phyloP scores from a whole-genome alignment of 345 rosid genomes.

The Psidium friedrichsthalianum region DNA sequence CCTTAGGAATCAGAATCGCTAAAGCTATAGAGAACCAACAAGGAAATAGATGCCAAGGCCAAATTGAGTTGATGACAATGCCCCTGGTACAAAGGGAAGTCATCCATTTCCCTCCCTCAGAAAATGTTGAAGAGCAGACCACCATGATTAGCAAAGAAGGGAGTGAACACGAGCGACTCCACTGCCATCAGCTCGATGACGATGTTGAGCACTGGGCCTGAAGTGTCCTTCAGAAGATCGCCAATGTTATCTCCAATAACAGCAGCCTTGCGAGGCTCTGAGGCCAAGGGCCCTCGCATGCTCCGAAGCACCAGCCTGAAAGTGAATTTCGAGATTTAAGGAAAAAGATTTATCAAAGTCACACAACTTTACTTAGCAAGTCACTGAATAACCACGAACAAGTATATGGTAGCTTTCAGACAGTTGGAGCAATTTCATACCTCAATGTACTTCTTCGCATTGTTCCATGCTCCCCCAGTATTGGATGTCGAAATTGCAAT shows the following conservation, averaged over 20 bases:
- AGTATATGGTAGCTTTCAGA: background rate
- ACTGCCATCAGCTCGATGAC: conserved; percentile 33
- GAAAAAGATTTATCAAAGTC: too few species aligned
- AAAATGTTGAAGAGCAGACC: conserved; percentile 25
- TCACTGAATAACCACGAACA: too few species aligned
- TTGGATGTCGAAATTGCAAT: conserved; percentile 3
- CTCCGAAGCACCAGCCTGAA: conserved; percentile 6
- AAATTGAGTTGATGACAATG: background rate
- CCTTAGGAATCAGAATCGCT: too few species aligned
- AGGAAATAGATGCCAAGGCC: background rate
- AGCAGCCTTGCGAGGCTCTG: background rate
- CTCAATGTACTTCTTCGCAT: conserved; percentile 4
- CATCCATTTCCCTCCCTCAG: background rate
- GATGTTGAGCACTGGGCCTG: conserved; percentile 26
- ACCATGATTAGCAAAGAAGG: conserved; percentile 32
- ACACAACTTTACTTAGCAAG: too few species aligned
- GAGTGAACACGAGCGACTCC: conserved; percentile 31
- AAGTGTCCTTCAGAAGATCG: conserved; percentile 2
- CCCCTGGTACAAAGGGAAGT: background rate
- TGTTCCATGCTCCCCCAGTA: conserved; percentile 5
- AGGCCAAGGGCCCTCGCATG: conserved; percentile 1
- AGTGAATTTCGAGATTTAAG: background rate
- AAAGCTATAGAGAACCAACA: background rate
- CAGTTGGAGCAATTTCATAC: background rate
- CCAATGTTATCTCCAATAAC: background rate